Percentiles rank a stretch among this genome's conserved stretches.
Evolutionary conservation across 495 filamentous ascomycete genomes (phyloP).

Genomic region (Penicillium lividum): DNA sequence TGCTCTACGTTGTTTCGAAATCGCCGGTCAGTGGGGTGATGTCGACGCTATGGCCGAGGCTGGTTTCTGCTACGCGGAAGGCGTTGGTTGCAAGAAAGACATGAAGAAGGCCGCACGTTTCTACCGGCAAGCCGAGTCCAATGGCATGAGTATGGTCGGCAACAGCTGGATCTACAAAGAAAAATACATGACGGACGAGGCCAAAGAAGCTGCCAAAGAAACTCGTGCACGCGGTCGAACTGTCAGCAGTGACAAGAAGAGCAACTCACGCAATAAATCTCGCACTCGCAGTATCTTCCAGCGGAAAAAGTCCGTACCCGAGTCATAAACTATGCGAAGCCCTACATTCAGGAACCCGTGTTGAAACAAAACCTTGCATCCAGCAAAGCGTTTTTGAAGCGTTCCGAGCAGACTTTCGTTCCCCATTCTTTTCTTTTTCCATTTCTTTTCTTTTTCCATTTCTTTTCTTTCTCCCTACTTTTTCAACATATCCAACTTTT

Average conservation of each 20-base stretch:
- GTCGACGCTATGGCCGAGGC: constrained; percentile 87
- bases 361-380: background rate
- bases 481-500: constrained; percentile 10
- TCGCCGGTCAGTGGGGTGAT: constrained; percentile 96
- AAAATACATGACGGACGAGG: constrained; percentile 84
- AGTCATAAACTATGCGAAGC: constrained; percentile 27
- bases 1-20: constrained; percentile 91
- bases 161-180: constrained; percentile 98
- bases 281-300: constrained; percentile 68
- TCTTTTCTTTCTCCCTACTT: constrained; percentile 11
- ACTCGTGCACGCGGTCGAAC: constrained; percentile 38
- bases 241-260: constrained; percentile 55
- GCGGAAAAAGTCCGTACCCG: constrained; percentile 54
- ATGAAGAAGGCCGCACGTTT: constrained; percentile 90
- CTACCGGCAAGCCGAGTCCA: constrained; percentile 85
- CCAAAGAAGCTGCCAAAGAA: constrained; percentile 1
- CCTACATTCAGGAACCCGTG: constrained; percentile 1
- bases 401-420: constrained; percentile 20
- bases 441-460: background rate
- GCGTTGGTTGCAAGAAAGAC: constrained; percentile 89
- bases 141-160: constrained; percentile 95
- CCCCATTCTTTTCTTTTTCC: constrained; percentile 5
- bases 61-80: constrained; percentile 85
- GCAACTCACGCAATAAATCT: constrained; percentile 55
- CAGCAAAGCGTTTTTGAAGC: constrained; percentile 24